Percentiles rank a stretch among this genome's conserved stretches.
Evolutionary conservation across 2,329 filamentous ascomycete genomes (phyloP).

Genomic region (Exophiala bonariae): DNA sequence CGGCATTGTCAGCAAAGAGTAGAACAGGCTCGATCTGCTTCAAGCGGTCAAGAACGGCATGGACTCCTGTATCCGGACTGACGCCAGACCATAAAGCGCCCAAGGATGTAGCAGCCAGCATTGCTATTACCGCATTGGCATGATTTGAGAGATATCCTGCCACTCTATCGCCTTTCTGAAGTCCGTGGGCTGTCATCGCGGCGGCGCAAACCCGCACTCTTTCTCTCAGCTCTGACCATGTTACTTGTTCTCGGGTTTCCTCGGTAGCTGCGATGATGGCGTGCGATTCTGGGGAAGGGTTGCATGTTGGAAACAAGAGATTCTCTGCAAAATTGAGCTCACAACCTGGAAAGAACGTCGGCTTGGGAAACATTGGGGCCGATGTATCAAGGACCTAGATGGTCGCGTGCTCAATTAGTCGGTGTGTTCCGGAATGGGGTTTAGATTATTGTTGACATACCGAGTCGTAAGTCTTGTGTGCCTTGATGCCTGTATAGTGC

Average conservation of each 20-base stretch:
- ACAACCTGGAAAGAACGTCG: slow-evolving; percentile 77
- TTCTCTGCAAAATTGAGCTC: slow-evolving; percentile 94
- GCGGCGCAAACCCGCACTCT: slow-evolving; percentile 72
- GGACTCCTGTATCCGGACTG: slow-evolving; percentile 87
- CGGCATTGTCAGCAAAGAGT: slow-evolving; percentile 84
- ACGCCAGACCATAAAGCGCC: slow-evolving; percentile 93
- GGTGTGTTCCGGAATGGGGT: not conserved
- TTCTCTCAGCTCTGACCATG: slow-evolving; percentile 80
- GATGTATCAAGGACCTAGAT: slow-evolving; percentile 66
- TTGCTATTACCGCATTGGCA: slow-evolving; percentile 79
- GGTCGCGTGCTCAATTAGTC: not conserved
- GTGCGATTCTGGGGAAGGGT: slow-evolving; percentile 56
- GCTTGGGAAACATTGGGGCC: slow-evolving; percentile 79
- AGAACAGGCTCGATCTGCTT: slow-evolving; percentile 80
- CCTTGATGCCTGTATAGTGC: slow-evolving; percentile 75
- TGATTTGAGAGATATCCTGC: slow-evolving; percentile 86
- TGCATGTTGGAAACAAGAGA: slow-evolving; percentile 72
- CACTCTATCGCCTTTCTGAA: slow-evolving; percentile 63
- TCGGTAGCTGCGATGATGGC: slow-evolving; percentile 85
- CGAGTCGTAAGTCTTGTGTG: slow-evolving; percentile 57
- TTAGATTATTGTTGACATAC: no score
- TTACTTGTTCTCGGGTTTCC: slow-evolving; percentile 62
- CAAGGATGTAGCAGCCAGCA: slow-evolving; percentile 78
- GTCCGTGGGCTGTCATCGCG: slow-evolving; percentile 65
- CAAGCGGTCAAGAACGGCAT: slow-evolving; percentile 84